Evolutionary conservation across 2,329 filamentous ascomycete genomes (phyloP), one percentile per base, ranked within the genome.

Genomic region (Sporothrix humicola): DNA sequence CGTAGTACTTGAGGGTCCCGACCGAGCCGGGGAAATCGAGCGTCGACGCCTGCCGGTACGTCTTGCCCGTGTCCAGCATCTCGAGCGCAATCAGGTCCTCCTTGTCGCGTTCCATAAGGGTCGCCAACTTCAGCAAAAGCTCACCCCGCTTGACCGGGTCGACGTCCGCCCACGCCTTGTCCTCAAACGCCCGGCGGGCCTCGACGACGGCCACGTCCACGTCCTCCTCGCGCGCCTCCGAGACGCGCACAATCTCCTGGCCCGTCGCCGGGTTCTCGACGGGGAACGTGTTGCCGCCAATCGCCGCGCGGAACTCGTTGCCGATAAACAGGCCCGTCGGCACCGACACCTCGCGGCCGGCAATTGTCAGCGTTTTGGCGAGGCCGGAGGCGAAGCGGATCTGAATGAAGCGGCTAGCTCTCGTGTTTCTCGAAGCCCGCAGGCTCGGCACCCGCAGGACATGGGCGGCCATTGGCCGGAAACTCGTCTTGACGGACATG

Each of bases 11-110:
- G 4, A 58, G n/a, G 2, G 54, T 93, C 63, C 93, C 93, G 82
- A 87, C 91, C 48, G 93, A 93, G 81, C 96, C 93, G 72, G 91
- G 91, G 81, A 95, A 92, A 0, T 58, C 54, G 54, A 58, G 54
- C 20, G n/a, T 58, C n/a, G 54, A 23, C 54, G 54, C 54, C 54
- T 58, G 54, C 54, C 54, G 54, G 54, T 58, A 58, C 54, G 93
- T 95, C 88, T 96, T 96, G 81, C 93, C 93, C 85, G 96, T 93
- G 85, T 96, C 93, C 73, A 95, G 86, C 8, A 92, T 95, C 81
- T 95, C 95, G 83, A 91, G 94, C 9, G 93, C 92, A 17, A 93
- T 93, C 77, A 96, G 84, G n/a, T 93, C 87, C 81, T 96, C 93
- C 92, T 92, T 95, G 84, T 96, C 91, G 83, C 94, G 91, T 71